Evolutionary conservation across 192 early-diverging fungal genomes (phyloP).

Genomic region (Diversispora epigaea): DNA sequence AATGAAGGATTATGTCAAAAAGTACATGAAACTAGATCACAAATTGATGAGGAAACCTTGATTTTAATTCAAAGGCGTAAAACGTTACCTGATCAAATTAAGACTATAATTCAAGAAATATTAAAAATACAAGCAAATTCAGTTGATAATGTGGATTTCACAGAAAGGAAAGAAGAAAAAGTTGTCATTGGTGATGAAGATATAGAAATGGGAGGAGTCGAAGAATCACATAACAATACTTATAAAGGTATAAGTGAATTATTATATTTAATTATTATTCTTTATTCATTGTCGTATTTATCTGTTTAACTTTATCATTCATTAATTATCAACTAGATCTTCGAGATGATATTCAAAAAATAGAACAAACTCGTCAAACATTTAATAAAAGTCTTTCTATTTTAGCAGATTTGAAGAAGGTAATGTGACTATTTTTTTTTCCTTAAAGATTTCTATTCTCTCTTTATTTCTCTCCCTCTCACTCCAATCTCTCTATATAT

Average conservation of each 20-base stretch:
- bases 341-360: not conserved
- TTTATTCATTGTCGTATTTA: not conserved
- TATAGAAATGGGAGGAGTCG: not conserved
- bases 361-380: not conserved
- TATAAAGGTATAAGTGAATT: too few species aligned
- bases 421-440: not conserved
- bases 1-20: not conserved
- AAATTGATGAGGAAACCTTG: conserved; percentile 5
- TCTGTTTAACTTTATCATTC: not conserved
- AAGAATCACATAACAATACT: not conserved
- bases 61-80: not conserved
- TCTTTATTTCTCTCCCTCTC: not conserved
- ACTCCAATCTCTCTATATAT: not conserved
- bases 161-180: not conserved
- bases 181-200: too few species aligned
- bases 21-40: not conserved
- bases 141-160: not conserved
- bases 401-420: conserved; percentile 19
- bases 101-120: not conserved
- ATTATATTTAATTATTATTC: too few species aligned
- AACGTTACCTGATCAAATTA: not conserved
- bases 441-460: too few species aligned
- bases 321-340: not conserved
- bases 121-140: not conserved
- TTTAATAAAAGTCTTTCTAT: conserved; percentile 1